Base-by-base conservation (phyloP, 2,329 filamentous ascomycete species). In the Alternaria sp. region DNA sequence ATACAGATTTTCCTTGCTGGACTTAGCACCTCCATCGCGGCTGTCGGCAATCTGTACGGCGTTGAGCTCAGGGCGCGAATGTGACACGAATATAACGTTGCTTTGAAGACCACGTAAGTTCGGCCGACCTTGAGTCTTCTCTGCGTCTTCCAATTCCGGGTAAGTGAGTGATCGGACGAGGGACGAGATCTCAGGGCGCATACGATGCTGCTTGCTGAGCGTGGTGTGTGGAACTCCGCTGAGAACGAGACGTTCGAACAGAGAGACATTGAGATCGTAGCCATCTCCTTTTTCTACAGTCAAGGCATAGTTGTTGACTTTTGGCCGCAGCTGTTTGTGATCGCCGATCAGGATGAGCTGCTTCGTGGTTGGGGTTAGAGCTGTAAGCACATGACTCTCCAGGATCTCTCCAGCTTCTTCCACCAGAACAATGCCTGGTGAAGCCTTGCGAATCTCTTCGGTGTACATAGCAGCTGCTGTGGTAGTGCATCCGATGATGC, bases 361-460 rank as follows among this genome's bases (percentile, higher is more conserved):
- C 62, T 90, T 85, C 0, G 86, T 86, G 0, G 83, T 77, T 0
- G 84, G 74, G 0, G 83, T 81, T 59, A 93, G 69, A 0, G 90
- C 86, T 0, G 90, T 86, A 0, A 93, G 76, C 2, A 91, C 82
- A 67, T 93, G 90, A 2, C 84, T 83, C 73, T 93, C 91, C 0
- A 92, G 81, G 4, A 93, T 91, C 66, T 93, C 90, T 2, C 90
- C 91, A 0, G 90, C 91, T 75, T 93, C 91, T 73, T 93, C 91
- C 0, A 92, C 86, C 0, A 93, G 72, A 1, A 92, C 77, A 3
- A 91, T 81, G 1, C 88, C 87, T 0, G 89, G 88, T 0, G 79
- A 75, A 0, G 85, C 86, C 1, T 83, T 80, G 5, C 83, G 83
- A 9, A 93, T 83, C 1, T 86, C 80, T 0, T 84, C 77, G 0